Conservation (phyloP, 1,139 yeast species). For the Starmera stellimalicola region DNA sequence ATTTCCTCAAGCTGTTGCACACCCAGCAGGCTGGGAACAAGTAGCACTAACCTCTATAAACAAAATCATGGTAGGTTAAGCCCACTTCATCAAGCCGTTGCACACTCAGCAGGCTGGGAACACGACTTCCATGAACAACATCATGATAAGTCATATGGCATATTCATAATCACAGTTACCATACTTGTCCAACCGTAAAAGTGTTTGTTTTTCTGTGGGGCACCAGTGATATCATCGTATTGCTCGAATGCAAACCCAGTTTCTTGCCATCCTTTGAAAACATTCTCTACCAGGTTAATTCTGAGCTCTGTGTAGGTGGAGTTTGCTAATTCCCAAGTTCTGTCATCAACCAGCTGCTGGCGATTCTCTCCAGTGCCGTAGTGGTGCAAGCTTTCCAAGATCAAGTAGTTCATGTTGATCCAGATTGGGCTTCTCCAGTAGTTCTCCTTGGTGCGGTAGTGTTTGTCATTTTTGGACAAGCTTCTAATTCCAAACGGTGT, state of each 20-base stretch:
- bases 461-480: constrained; percentile 56
- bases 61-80: too few species aligned
- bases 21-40: too few species aligned
- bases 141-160: constrained; percentile 11
- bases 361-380: constrained; percentile 30
- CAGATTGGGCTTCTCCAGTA: constrained; percentile 97
- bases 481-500: constrained; percentile 75
- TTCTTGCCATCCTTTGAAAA: constrained; percentile 54
- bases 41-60: too few species aligned
- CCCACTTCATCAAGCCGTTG: too few species aligned
- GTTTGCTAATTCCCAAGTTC: constrained; percentile 26
- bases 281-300: constrained; percentile 56
- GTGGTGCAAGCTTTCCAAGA: constrained; percentile 57
- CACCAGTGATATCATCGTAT: constrained; percentile 70
- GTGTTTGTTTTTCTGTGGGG: constrained; percentile 75
- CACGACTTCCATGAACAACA: neutral
- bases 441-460: constrained; percentile 73
- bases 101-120: too few species aligned
- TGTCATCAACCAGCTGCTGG: constrained; percentile 9
- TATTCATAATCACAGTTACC: constrained; percentile 63
- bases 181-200: constrained; percentile 93
- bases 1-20: too few species aligned
- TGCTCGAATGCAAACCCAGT: constrained; percentile 92
- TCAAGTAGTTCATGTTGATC: constrained; percentile 83
- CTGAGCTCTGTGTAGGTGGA: constrained; percentile 51